These are phyloP conservation scores for Amauroascus verrucosus DNA, from an alignment of 2,329 filamentous ascomycete species.

Conservation along the genomic window DNA sequence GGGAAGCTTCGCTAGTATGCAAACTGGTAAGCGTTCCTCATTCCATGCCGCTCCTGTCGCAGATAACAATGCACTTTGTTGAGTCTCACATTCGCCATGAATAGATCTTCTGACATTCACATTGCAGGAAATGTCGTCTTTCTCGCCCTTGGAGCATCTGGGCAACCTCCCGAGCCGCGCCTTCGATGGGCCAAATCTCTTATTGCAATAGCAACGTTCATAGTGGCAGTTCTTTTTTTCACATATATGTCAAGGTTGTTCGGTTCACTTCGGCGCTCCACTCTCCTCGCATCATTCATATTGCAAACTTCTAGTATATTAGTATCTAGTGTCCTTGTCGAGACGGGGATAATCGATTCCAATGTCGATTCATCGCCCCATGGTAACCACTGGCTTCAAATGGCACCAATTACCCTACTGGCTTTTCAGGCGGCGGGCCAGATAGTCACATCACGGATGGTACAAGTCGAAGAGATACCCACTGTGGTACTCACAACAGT, in stretches of 20 bases:
- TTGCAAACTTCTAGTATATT: conserved; percentile 30
- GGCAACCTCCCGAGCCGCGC: conserved; percentile 31
- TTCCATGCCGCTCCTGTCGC: too few relatives aligned
- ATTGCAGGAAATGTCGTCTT: conserved; percentile 36
- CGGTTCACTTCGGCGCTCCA: conserved; percentile 28
- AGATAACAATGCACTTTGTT: not conserved
- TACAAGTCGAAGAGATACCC: conserved; percentile 33
- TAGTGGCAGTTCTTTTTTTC: conserved; percentile 34
- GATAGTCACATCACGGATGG: conserved; percentile 30
- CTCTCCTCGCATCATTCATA: conserved; percentile 32
- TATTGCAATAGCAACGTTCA: conserved; percentile 31
- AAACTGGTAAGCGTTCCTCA: conserved; percentile 13
- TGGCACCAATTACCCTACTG: conserved; percentile 31
- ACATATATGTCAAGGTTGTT: conserved; percentile 27
- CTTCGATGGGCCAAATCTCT: conserved; percentile 37
- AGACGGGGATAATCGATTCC: conserved; percentile 26
- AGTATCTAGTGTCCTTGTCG: conserved; percentile 28
- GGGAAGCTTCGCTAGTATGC: conserved; percentile 19
- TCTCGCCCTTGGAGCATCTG: conserved; percentile 34
- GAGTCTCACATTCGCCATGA: not conserved
- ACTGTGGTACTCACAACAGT: conserved; percentile 35
- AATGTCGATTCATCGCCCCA: conserved; percentile 23
- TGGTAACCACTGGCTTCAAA: conserved; percentile 29
- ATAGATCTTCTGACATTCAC: not conserved
- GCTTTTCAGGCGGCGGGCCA: conserved; percentile 36